Evolutionary conservation across 306 rosid genomes (phyloP).

Genomic region (Begonia peltatifolia): DNA sequence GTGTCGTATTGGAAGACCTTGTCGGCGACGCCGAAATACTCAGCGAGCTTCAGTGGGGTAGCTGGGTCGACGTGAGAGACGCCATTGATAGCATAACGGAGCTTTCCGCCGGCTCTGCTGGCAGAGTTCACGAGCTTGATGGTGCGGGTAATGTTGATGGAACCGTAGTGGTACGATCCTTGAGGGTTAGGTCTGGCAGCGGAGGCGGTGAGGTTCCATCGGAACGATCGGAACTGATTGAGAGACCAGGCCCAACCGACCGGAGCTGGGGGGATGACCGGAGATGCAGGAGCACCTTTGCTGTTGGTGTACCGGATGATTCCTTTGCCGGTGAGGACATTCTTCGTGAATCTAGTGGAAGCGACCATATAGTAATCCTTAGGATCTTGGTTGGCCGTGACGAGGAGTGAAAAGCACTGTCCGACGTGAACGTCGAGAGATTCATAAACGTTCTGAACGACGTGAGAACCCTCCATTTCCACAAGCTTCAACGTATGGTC

Average conservation of each 20-base stretch:
- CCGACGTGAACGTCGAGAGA: constrained; percentile 71
- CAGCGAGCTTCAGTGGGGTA: constrained; percentile 77
- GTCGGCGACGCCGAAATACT: constrained; percentile 23
- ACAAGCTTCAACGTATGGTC: constrained; percentile 51
- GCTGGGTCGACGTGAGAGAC: constrained; percentile 39
- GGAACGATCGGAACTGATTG: constrained; percentile 65
- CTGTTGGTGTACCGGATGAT: constrained; percentile 39
- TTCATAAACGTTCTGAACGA: constrained; percentile 47
- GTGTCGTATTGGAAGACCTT: constrained; percentile 40
- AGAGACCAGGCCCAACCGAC: constrained; percentile 91
- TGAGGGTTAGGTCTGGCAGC: constrained; percentile 98
- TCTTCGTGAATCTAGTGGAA: constrained; percentile 53
- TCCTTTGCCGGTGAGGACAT: constrained; percentile 22
- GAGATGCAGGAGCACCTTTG: constrained; percentile 31
- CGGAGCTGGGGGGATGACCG: constrained; percentile 40
- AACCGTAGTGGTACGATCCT: constrained; percentile 72
- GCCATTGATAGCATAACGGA: constrained; percentile 61
- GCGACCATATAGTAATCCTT: constrained; percentile 67
- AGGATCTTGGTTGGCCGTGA: constrained; percentile 49
- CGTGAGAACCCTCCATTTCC: constrained; percentile 83
- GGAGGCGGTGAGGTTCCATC: constrained; percentile 78
- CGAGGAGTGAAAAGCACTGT: constrained; percentile 49
- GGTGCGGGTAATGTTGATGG: constrained; percentile 58
- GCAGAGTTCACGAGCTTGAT: constrained; percentile 39
- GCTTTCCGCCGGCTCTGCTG: constrained; percentile 27